Evolutionary conservation across 2,329 filamentous ascomycete genomes (phyloP), one percentile per base, ranked within the genome.

Genomic region (Aspergillus sp.): DNA sequence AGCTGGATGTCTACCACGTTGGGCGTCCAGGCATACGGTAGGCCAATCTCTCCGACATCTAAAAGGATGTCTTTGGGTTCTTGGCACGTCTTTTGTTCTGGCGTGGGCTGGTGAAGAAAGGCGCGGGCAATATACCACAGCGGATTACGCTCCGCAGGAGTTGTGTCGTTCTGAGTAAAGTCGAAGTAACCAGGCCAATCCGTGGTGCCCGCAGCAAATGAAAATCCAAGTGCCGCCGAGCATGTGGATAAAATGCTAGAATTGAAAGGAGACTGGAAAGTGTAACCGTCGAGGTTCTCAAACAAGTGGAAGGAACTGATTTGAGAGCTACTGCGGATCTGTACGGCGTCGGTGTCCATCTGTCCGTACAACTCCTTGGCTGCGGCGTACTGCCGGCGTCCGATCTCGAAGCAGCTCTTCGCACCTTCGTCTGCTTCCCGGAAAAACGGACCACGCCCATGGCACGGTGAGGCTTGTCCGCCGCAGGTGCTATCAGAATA

Each of bases 111-210:
- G 58, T 91, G 90, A 15, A 97, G 80, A 15, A 92, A 79, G 7
- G 85, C 85, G 2, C 91, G 88, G 3, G 96, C 92, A 7, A 91
- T 80, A 25, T 83, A 81, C 94, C 94, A 97, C 4, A 97, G 79
- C 0, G 92, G 92, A 66, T 91, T 93, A 23, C 84, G 85, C 46
- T 89, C 85, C 0, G 79, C 72, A 8, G 92, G 89, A n/a, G 88
- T 89, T 0, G 89, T 89, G 66, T 91, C 86, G 66, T 93, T 93
- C 73, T 98, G 94, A 1, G 91, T 95, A 74, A 98, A 97, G 77
- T 98, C 94, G 71, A 97, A 96, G 0, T 88, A 88, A 0, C 94
- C 94, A 0, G 94, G 93, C 6, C 94, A 92, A 74, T 98, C 94
- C 0, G 92, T 91, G 0, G 94, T 98, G 11, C 94, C 94, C 1